Base-by-base conservation (phyloP, 495 filamentous ascomycete species). In the Hyphodiscus hymeniophilus region DNA sequence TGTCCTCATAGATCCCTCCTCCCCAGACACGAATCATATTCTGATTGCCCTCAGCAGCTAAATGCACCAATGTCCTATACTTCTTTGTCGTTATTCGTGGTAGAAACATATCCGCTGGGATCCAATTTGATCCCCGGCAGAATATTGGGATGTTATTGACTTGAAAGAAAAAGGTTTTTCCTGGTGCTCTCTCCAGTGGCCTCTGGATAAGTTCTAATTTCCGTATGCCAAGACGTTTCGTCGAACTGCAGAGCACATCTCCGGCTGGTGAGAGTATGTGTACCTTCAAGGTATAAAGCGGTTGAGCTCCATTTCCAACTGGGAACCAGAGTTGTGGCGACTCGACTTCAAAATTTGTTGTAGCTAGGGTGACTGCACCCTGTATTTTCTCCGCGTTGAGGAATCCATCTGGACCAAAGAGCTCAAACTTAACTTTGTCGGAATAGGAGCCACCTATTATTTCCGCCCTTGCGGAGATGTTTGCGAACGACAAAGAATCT, bases 1-100 rank as follows among this genome's bases (percentile, higher is more conserved):
- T 70, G 26, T 77, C 67, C 59, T 84, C 81, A 61, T 80, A 84
- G 50, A 84, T 77, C 7, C 81, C 81, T 28, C 81, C 81, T 6
- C 47, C 47, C 47, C 47, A 49, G 2, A 49, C 47, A 2, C 5
- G 4, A 7, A 28, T 68, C 80, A 49, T 8, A 18, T 32, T 34
- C 17, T 33, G 38, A 28, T 42, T 42, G 1, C 36, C 38, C 15
- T 20, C 13, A 13, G n/a, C 11, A 7, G 28, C 20, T 17, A 42
- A 20, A 10, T 21, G 3, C 3, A 49, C 7, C 47, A 7, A 41
- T 11, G 24, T 6, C 7, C 20, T 7, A 21, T 49, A 49, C 16
- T 24, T 16, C 16, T 34, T 5, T 5, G 11, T 2, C 12, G 36
- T 32, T 1, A 49, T 15, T 6, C 38, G 36, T n/a, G 47, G 38